These are phyloP conservation scores for Colletotrichum lindemuthianum DNA, from an alignment of 2,329 filamentous ascomycete species.

Conservation along the genomic window DNA sequence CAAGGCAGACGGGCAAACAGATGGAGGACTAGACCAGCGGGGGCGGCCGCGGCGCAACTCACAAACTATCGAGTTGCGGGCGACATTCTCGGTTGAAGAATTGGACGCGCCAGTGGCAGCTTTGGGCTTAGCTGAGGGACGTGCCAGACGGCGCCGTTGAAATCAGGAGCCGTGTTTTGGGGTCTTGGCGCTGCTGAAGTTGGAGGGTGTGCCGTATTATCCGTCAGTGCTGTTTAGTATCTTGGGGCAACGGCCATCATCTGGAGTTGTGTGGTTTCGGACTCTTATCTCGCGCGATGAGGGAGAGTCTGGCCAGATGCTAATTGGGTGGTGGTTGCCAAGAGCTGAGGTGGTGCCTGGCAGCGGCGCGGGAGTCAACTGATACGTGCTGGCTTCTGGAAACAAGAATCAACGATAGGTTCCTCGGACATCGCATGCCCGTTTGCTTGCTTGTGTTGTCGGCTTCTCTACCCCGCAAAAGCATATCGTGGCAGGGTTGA, in stretches of 20 bases:
- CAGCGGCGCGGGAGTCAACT: background rate
- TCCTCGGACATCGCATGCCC: conserved; percentile 17
- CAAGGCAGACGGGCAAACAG: background rate
- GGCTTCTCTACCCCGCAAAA: conserved; percentile 30
- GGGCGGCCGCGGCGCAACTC: background rate
- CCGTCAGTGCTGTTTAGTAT: conserved; percentile 8
- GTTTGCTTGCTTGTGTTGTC: conserved; percentile 3
- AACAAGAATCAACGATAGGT: conserved; percentile 6
- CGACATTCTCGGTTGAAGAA: background rate
- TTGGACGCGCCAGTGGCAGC: background rate
- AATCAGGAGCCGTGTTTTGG: conserved; percentile 34
- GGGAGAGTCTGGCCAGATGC: too few relatives aligned
- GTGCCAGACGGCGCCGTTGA: conserved; percentile 34
- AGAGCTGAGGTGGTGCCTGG: background rate
- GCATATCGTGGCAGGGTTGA: background rate
- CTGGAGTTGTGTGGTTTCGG: conserved; percentile 5
- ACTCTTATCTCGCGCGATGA: too few relatives aligned
- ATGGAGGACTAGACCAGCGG: background rate
- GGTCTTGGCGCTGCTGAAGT: conserved; percentile 28
- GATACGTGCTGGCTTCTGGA: conserved; percentile 2
- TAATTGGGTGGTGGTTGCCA: background rate
- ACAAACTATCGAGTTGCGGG: background rate
- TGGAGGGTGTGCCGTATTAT: conserved; percentile 2
- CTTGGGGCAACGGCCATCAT: conserved; percentile 28
- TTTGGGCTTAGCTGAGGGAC: conserved; percentile 14